Conservation (phyloP, 176 grass and related monocot genomes). For the Juncus inflexus region DNA sequence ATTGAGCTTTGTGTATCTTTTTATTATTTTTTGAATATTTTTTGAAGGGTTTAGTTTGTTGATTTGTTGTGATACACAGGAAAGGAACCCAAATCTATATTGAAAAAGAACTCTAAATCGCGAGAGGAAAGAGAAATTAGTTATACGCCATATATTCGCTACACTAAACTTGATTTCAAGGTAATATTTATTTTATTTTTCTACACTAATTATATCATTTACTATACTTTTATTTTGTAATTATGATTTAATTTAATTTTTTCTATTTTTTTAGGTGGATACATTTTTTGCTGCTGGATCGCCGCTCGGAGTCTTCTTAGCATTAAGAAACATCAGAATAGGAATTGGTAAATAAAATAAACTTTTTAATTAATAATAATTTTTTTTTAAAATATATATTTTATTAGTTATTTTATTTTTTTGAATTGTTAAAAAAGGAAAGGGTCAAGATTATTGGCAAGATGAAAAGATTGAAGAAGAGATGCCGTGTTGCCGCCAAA, state of each 20-base stretch:
- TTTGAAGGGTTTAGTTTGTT: neutral
- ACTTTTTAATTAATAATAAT: constrained; percentile 18
- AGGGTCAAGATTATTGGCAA: constrained; percentile 83
- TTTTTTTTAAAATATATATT: constrained; percentile 12
- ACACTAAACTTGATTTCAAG: constrained; percentile 95
- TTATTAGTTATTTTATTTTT: too few relatives aligned
- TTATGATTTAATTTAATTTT: constrained; percentile 5
- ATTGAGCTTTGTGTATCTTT: constrained; percentile 33
- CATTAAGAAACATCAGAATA: constrained; percentile 80
- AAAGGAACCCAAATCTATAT: constrained; percentile 41
- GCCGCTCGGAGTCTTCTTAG: constrained; percentile 90
- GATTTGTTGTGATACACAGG: constrained; percentile 32
- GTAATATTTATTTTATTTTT: constrained; percentile 34
- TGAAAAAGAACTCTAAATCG: constrained; percentile 19
- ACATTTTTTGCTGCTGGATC: constrained; percentile 96
- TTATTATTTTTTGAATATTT: constrained; percentile 24
- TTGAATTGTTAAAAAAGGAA: constrained; percentile 38
- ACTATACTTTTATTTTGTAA: neutral
- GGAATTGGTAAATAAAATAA: constrained; percentile 70
- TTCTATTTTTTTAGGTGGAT: constrained; percentile 65
- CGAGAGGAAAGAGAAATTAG: constrained; percentile 40
- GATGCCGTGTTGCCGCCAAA: constrained; percentile 83
- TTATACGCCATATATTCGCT: constrained; percentile 70
- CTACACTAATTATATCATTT: constrained; percentile 11
- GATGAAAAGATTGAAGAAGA: constrained; percentile 82